Conservation (phyloP, 2,329 filamentous ascomycete species). For the Lachnum nothofagi region DNA sequence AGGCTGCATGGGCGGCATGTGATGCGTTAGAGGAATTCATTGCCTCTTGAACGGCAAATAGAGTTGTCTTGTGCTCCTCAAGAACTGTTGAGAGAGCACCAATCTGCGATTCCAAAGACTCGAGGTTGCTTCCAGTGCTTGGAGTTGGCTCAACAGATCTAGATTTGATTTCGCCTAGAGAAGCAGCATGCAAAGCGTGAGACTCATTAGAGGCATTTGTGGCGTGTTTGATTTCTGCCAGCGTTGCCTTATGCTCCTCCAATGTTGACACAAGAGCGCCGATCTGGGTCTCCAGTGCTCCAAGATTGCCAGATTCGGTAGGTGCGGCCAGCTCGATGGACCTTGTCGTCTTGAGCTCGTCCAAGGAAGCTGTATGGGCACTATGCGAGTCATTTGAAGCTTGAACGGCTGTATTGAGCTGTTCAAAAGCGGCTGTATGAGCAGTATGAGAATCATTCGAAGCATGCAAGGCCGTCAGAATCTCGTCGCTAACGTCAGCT, state of each 20-base stretch:
- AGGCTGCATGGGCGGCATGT: conserved; percentile 5
- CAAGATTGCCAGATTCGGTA: conserved; percentile 1
- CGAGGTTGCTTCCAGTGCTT: background rate
- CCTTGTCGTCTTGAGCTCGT: conserved; percentile 20
- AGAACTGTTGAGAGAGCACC: conserved; percentile 4
- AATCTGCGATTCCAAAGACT: conserved; percentile 3
- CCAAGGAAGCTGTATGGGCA: conserved; percentile 13
- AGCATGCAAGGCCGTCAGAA: conserved; percentile 29
- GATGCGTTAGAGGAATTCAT: background rate
- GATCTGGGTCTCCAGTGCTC: conserved; percentile 14
- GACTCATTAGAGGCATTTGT: conserved; percentile 12
- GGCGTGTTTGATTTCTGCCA: conserved; percentile 12
- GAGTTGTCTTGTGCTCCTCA: conserved; percentile 8
- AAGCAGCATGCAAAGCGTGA: conserved; percentile 7
- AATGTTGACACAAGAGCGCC: conserved; percentile 12
- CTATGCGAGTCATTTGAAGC: conserved; percentile 17
- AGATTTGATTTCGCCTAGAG: conserved; percentile 12
- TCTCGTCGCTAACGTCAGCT: conserved; percentile 29
- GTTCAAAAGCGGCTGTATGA: conserved; percentile 13
- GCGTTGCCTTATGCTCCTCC: conserved; percentile 17
- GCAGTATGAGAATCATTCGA: conserved; percentile 22
- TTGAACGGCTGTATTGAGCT: conserved; percentile 18
- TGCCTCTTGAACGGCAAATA: conserved; percentile 9
- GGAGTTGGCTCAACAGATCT: background rate
- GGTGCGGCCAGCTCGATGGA: conserved; percentile 6